These are phyloP conservation scores for Misopates orontium DNA, from an alignment of 257 asterid species.

Conservation along the genomic window DNA sequence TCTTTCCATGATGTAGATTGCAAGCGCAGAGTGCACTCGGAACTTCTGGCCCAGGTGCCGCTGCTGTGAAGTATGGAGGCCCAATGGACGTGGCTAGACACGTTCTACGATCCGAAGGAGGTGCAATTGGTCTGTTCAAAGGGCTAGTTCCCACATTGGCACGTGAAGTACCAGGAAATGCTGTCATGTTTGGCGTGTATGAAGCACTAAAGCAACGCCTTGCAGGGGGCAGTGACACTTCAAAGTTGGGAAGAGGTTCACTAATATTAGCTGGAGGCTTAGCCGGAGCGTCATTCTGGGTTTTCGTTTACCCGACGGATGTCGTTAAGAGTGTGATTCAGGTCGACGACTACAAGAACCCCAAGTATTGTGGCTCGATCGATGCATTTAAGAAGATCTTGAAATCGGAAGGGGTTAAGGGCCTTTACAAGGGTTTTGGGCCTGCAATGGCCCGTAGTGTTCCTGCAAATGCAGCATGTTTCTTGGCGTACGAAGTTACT, in stretches of 20 bases:
- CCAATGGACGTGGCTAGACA: conserved; percentile 85
- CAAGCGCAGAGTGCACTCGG: conserved; percentile 80
- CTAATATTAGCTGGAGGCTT: conserved; percentile 70
- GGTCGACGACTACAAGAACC: conserved; percentile 73
- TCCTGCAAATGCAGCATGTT: conserved; percentile 89
- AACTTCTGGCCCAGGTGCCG: conserved; percentile 39
- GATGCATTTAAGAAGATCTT: conserved; percentile 74
- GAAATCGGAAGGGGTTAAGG: conserved; percentile 68
- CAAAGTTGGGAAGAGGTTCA: conserved; percentile 65
- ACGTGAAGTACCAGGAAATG: conserved; percentile 89
- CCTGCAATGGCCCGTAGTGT: conserved; percentile 88
- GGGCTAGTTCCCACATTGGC: conserved; percentile 74
- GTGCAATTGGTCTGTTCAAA: conserved; percentile 69
- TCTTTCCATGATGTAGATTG: conserved; percentile 44
- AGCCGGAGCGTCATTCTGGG: conserved; percentile 80
- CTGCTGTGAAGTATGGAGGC: conserved; percentile 61
- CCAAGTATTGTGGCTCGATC: conserved; percentile 61
- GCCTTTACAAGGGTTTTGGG: conserved; percentile 84
- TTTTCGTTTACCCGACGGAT: conserved; percentile 70
- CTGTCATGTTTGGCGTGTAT: conserved; percentile 80
- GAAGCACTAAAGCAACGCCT: conserved; percentile 71
- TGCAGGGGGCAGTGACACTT: conserved; percentile 75
- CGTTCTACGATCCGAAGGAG: conserved; percentile 63
- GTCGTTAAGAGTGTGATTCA: conserved; percentile 79
- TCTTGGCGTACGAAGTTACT: conserved; percentile 80